phyloP scores from a whole-genome alignment of 2,329 filamentous ascomycete genomes.

The Daldinia sp. region DNA sequence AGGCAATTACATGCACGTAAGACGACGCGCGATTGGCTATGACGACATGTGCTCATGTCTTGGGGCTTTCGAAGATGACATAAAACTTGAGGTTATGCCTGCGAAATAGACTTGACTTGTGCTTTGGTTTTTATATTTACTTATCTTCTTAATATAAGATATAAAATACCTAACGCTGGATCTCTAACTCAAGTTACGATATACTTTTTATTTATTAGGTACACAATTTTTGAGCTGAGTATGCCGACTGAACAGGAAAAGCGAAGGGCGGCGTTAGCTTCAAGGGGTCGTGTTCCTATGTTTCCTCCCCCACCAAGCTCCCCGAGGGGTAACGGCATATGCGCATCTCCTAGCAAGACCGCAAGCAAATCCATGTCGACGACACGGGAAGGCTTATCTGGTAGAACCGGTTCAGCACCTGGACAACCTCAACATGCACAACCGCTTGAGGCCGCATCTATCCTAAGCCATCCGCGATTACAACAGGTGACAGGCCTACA shows the following conservation, averaged over 20 bases:
- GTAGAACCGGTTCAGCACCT: neutral
- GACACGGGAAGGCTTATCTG: neutral
- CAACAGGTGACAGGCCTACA: slow-evolving; percentile 46
- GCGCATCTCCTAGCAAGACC: slow-evolving; percentile 4
- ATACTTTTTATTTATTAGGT: neutral
- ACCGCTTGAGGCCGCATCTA: slow-evolving; percentile 32
- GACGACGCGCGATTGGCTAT: neutral
- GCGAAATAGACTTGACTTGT: neutral
- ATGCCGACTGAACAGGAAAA: slow-evolving; percentile 21
- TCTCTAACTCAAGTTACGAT: neutral
- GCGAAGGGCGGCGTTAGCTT: slow-evolving; percentile 6
- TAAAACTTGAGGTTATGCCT: slow-evolving; percentile 6
- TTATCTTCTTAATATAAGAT: neutral
- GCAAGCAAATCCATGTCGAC: slow-evolving; percentile 4
- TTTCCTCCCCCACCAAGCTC: slow-evolving; percentile 5
- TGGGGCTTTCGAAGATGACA: neutral
- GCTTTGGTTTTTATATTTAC: neutral
- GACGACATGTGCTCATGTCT: slow-evolving; percentile 1
- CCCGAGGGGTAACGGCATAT: slow-evolving; percentile 5
- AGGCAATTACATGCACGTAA: slow-evolving; percentile 4
- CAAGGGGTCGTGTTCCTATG: neutral
- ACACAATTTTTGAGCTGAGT: slow-evolving; percentile 9
- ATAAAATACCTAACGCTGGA: neutral
- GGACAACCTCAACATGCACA: slow-evolving; percentile 4
- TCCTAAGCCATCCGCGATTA: slow-evolving; percentile 39